Evolutionary conservation across 139 green algal genomes (phyloP), one percentile per base, ranked within the genome.

Genomic region (Chlorella ohadii): DNA sequence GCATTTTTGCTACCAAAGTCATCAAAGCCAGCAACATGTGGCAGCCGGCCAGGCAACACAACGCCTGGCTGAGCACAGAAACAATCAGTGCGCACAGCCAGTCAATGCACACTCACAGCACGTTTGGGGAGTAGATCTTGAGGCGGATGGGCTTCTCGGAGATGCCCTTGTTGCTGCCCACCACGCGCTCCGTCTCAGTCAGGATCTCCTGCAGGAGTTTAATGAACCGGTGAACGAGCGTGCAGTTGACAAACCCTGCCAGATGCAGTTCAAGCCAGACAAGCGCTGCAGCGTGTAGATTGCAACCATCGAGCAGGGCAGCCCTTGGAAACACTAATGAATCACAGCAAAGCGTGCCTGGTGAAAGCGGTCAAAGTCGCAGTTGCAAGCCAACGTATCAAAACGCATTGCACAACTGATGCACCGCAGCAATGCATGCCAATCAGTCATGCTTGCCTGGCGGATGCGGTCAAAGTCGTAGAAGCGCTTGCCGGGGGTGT

Each of bases 131-230:
- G 89, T 85, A 95, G 68, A 99, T 97, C 73, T 96, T 97, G 9
- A 99, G 92, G 15, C 97, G 88, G 85, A 99, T 99, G 72, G 96
- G 97, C 82, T 97, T 96, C 78, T 99, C 94, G 0, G 92, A 97
- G 51, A 99, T 94, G 84, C 94, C 96, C 85, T 98, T 98, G 91
- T 97, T 95, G 67, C 36, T 90, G 65, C 97, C 97, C 23, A 91
- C 88, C 68, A 96, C 84, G 13, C 97, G 88, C 33, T 98, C 95
- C 20, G 97, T 99, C 89, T 99, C 97, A 1, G 82, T 71, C 82
- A 94, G 84, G 44, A 99, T 99, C 89, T 99, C 97, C 65, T 94
- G 81, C 11, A 34, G 38, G n/a, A n/a, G n/a, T n/a, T n/a, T n/a
- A n/a, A n/a, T n/a, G n/a, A n/a, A n/a, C n/a, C n/a, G n/a, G n/a